These are phyloP conservation scores for Fraxinus paxiana DNA, from an alignment of 305 asterid species.

Conservation along the genomic window DNA sequence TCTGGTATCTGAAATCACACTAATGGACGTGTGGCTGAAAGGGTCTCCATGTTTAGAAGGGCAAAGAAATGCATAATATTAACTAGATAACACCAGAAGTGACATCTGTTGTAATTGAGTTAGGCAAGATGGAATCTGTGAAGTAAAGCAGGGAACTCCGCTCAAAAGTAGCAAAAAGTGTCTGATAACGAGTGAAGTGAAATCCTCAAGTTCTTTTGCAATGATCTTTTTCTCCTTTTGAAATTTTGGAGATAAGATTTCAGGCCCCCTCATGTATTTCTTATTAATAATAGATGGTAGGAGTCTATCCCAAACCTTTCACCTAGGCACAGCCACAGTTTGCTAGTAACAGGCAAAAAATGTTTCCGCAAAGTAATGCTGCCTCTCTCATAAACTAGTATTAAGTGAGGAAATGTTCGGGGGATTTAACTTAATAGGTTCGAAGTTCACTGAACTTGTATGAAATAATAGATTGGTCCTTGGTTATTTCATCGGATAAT, in stretches of 20 bases:
- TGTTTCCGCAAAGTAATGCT: neutral
- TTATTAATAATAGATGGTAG: neutral
- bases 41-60: neutral
- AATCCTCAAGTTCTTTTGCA: neutral
- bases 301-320: neutral
- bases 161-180: neutral
- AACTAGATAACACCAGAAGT: neutral
- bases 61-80: neutral
- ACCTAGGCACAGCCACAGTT: neutral
- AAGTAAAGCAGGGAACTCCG: neutral
- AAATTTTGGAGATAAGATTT: neutral
- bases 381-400: neutral
- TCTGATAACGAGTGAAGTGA: neutral
- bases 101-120: neutral
- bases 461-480: neutral
- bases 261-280: neutral
- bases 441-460: neutral
- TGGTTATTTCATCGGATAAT: neutral
- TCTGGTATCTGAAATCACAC: neutral
- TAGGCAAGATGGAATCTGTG: neutral
- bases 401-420: neutral
- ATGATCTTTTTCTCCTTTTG: neutral
- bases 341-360: neutral
- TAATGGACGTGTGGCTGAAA: neutral
- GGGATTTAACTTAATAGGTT: neutral